A percentile compares a stretch with the other conserved stretches of the same genome.
These are phyloP conservation scores for Cyclaneusma minus DNA, from an alignment of 2,329 filamentous ascomycete genomes.

Conservation along the genomic window DNA sequence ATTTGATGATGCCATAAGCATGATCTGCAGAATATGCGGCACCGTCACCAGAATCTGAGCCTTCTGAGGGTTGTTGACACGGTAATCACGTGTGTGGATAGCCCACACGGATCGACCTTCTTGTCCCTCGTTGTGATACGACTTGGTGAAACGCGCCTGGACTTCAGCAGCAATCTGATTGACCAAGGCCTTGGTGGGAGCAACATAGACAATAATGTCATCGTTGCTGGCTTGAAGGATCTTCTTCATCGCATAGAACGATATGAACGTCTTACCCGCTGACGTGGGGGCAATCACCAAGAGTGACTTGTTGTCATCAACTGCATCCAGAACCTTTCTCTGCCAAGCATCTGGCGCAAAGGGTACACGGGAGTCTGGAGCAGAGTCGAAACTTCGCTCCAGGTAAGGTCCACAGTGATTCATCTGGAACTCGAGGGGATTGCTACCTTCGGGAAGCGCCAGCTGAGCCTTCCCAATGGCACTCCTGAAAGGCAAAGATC, in stretches of 20 bases:
- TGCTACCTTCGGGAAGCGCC: too few species aligned
- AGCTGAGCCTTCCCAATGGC: too few species aligned
- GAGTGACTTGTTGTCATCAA: slow-evolving; percentile 54
- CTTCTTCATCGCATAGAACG: slow-evolving; percentile 72
- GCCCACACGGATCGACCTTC: slow-evolving; percentile 58
- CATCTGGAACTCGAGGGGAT: slow-evolving; percentile 56
- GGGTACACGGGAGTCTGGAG: slow-evolving; percentile 47
- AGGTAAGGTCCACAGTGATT: slow-evolving; percentile 56
- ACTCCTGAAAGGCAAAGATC: too few species aligned
- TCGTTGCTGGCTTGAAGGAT: slow-evolving; percentile 53
- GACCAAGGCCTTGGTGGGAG: slow-evolving; percentile 67
- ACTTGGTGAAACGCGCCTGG: slow-evolving; percentile 58
- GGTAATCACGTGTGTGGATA: slow-evolving; percentile 61
- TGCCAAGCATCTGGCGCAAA: slow-evolving; percentile 71
- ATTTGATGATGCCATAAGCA: slow-evolving; percentile 52
- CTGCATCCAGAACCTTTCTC: slow-evolving; percentile 53
- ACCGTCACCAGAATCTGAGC: slow-evolving; percentile 69
- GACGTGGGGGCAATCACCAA: slow-evolving; percentile 67
- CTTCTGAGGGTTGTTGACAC: slow-evolving; percentile 55
- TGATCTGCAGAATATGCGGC: slow-evolving; percentile 64
- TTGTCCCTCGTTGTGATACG: slow-evolving; percentile 34
- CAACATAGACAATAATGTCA: slow-evolving; percentile 61
- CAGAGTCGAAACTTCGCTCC: slow-evolving; percentile 57
- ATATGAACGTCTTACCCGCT: slow-evolving; percentile 72
- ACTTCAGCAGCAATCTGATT: slow-evolving; percentile 75